Conservation (phyloP, 331 rosid genomes). For the Prunus yedoensis region DNA sequence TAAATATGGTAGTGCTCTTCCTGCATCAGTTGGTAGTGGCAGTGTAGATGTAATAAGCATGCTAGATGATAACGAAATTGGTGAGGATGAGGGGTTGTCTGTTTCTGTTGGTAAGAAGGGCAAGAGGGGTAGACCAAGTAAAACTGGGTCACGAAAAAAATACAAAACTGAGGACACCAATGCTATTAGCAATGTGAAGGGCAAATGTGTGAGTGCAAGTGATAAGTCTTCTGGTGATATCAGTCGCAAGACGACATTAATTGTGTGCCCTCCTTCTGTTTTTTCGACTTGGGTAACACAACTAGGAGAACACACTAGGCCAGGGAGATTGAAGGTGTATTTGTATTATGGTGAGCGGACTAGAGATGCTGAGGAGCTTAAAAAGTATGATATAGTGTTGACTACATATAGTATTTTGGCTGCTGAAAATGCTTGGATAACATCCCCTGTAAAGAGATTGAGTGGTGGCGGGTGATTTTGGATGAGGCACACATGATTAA, state of each 20-base stretch:
- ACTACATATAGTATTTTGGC: conserved; percentile 55
- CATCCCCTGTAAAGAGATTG: conserved; percentile 36
- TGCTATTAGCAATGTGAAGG: conserved; percentile 2
- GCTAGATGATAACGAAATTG: conserved; percentile 22
- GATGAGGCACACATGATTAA: conserved; percentile 74
- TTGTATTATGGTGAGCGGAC: conserved; percentile 69
- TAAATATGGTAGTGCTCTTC: conserved; percentile 21
- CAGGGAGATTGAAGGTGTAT: conserved; percentile 46
- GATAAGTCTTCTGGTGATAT: not conserved
- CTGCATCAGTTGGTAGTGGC: not conserved
- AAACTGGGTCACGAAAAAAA: conserved; percentile 24
- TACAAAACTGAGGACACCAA: conserved; percentile 18
- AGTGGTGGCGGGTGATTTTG: conserved; percentile 68
- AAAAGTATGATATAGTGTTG: conserved; percentile 57
- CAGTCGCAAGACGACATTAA: conserved; percentile 40
- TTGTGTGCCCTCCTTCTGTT: conserved; percentile 73
- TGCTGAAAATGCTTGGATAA: conserved; percentile 11
- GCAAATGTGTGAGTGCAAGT: conserved; percentile 16
- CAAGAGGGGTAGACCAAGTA: conserved; percentile 29
- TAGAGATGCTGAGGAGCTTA: conserved; percentile 37
- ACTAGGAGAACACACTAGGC: conserved; percentile 50
- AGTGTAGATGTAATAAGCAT: conserved; percentile 19
- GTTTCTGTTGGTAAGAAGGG: conserved; percentile 28
- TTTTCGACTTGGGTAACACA: conserved; percentile 58
- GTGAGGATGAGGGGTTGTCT: conserved; percentile 24